A percentile compares a stretch with the other conserved stretches of the same genome.
Evolutionary conservation across 768 basidiomycete genomes (phyloP).

Genomic region (Chalciporus piperatus): DNA sequence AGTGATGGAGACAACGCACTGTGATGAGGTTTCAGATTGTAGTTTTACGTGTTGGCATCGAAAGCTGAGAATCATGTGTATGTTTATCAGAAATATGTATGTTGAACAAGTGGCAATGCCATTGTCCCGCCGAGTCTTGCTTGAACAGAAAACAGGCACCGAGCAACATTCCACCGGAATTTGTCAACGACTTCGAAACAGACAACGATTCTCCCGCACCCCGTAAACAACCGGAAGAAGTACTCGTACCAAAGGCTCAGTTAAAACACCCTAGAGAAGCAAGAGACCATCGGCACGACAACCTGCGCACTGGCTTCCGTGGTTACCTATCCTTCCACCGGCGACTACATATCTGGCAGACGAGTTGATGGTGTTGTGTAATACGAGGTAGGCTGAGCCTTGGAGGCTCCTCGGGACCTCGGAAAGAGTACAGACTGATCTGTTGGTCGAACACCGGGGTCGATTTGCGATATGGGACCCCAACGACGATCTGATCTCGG

Average conservation of each 20-base stretch:
- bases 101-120: not conserved
- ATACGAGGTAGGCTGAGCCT: not conserved
- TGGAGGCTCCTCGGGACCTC: constrained; percentile 11
- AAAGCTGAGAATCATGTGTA: not conserved
- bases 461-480: not conserved
- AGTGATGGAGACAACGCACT: constrained; percentile 3
- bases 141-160: not conserved
- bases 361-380: too few relatives aligned
- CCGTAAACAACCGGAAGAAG: not conserved
- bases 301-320: not conserved
- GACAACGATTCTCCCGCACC: not conserved
- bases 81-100: not conserved
- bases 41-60: not conserved
- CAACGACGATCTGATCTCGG: not conserved
- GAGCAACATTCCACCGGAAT: not conserved
- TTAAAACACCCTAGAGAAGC: not conserved
- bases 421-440: not conserved
- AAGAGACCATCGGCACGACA: constrained; percentile 7
- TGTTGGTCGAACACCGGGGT: not conserved
- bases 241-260: not conserved
- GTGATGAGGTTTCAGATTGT: not conserved
- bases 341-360: too few relatives aligned
- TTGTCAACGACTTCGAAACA: not conserved
- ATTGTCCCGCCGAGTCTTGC: not conserved
- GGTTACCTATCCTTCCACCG: not conserved